Base-by-base conservation (phyloP, 345 rosid genomes). In the Brassica incana region DNA sequence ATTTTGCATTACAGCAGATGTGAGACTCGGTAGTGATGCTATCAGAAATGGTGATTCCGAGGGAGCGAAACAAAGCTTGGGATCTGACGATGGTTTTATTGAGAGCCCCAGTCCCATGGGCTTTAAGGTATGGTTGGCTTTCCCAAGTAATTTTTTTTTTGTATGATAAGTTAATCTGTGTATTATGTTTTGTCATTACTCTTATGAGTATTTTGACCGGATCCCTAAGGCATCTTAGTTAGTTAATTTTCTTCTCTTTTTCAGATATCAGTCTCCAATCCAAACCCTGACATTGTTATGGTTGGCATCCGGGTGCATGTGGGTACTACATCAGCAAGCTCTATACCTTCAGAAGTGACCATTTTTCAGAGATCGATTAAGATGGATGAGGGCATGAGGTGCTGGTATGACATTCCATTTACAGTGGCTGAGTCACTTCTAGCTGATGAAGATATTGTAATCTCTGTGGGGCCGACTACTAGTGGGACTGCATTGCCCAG, bases 331-430 rank as follows among this genome's bases (percentile, higher is more conserved):
- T 93, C 98, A 64, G 89, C 93, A 64, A 93, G 86, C 85, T 91
- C 94, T 77, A 95, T 93, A 83, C 99, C 99, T 72, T 87, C 97
- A 38, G 97, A 88, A 79, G 88, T 95, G 63, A 85, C 87, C 48
- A 86, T 95, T 82, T 93, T 95, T 83, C 98, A 95, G 84, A 95
- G 99, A 85, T 86, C 83, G 50, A 84, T 95, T 69, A 95, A 95
- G 86, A 84, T 95, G 77, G 99, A 95, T 80, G 99, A 95, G 85
- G 95, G 97, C 81, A 88, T 90, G 93, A 86, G 91, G 43, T 90
- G 92, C 72, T 95, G 99, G 99, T 95, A 95, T 82, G 99, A 95
- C 75, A 84, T 95, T 74, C 99, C 99, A 74, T 95, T 95, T 77
- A 91, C 95, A 25, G 94, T 90, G 80, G 97, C 97, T 60, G 99